Conservation (phyloP, 768 basidiomycete genomes). For the Rhodotorula diobovata region DNA sequence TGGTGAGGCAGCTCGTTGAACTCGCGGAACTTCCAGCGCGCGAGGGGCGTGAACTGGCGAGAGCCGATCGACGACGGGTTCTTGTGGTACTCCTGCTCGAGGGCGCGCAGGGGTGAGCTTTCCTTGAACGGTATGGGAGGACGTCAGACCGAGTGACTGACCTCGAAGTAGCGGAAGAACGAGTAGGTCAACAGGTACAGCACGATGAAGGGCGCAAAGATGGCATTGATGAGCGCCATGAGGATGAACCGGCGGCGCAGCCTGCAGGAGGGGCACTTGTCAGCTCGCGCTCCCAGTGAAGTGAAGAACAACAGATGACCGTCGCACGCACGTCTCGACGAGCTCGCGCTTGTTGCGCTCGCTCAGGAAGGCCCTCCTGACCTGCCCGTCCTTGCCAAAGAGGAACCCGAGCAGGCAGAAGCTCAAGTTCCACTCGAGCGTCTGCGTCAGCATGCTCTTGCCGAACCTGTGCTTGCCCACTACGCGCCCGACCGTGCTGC, state of each 20-base stretch:
- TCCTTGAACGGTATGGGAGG: neutral
- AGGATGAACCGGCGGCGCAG: conserved; percentile 82
- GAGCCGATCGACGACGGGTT: conserved; percentile 92
- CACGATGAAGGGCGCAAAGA: conserved; percentile 95
- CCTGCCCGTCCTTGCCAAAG: conserved; percentile 83
- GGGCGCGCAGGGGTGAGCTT: neutral
- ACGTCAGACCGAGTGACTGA: conserved; percentile 52
- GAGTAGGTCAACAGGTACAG: conserved; percentile 95
- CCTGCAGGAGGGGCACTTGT: conserved; percentile 49
- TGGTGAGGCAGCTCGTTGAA: conserved; percentile 97
- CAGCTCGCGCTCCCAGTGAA: neutral
- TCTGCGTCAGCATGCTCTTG: conserved; percentile 75
- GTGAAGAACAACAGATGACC: conserved; percentile 7
- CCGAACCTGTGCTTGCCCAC: conserved; percentile 49
- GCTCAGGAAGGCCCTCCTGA: conserved; percentile 85
- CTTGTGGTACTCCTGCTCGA: conserved; percentile 86
- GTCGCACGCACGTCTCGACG: conserved; percentile 82
- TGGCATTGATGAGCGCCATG: conserved; percentile 92
- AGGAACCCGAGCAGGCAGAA: conserved; percentile 94
- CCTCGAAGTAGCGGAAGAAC: conserved; percentile 99
- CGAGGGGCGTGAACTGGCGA: conserved; percentile 86
- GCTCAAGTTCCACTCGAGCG: conserved; percentile 93
- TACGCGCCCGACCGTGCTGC: conserved; percentile 30
- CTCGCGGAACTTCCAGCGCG: conserved; percentile 97
- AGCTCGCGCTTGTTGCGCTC: conserved; percentile 70